phyloP scores from a whole-genome alignment of 805 yeast genomes.

The Barnettozyma pratensis region DNA sequence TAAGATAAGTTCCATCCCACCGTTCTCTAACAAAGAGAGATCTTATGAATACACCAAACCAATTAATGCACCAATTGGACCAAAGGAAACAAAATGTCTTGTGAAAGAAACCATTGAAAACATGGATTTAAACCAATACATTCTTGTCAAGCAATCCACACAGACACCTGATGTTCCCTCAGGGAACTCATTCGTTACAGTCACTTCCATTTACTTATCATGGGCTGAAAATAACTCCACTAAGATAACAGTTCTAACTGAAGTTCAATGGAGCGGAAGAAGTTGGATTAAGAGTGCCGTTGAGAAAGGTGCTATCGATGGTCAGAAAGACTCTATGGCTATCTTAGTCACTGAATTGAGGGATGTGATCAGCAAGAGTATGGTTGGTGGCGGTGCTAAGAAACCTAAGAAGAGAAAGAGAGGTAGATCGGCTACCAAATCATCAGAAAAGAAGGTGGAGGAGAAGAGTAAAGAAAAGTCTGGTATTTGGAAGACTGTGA shows the following conservation, averaged over 20 bases:
- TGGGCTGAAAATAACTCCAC: slow-evolving; percentile 62
- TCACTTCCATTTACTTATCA: slow-evolving; percentile 51
- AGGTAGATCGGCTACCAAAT: not conserved
- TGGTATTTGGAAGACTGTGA: not conserved
- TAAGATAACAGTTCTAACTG: slow-evolving; percentile 47
- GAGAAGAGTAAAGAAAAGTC: not conserved
- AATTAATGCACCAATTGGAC: slow-evolving; percentile 79
- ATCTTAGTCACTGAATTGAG: slow-evolving; percentile 39
- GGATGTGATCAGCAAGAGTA: slow-evolving; percentile 22
- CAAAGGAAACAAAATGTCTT: slow-evolving; percentile 76
- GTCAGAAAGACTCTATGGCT: slow-evolving; percentile 57
- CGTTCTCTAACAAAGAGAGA: slow-evolving; percentile 37
- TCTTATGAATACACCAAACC: slow-evolving; percentile 68
- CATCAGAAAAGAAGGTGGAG: not conserved
- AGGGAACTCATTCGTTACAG: slow-evolving; percentile 62
- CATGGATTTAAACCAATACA: slow-evolving; percentile 48
- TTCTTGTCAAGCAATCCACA: slow-evolving; percentile 57
- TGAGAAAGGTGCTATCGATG: slow-evolving; percentile 71
- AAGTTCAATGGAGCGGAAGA: slow-evolving; percentile 66
- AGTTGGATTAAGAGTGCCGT: slow-evolving; percentile 74
- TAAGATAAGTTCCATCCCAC: slow-evolving; percentile 44
- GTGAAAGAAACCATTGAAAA: slow-evolving; percentile 55
- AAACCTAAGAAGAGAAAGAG: slow-evolving; percentile 10
- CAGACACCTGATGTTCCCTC: slow-evolving; percentile 93
- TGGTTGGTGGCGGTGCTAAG: slow-evolving; percentile 9